Conservation (phyloP, 2,329 filamentous ascomycete species). For the Thermothelomyces thermophilus region DNA sequence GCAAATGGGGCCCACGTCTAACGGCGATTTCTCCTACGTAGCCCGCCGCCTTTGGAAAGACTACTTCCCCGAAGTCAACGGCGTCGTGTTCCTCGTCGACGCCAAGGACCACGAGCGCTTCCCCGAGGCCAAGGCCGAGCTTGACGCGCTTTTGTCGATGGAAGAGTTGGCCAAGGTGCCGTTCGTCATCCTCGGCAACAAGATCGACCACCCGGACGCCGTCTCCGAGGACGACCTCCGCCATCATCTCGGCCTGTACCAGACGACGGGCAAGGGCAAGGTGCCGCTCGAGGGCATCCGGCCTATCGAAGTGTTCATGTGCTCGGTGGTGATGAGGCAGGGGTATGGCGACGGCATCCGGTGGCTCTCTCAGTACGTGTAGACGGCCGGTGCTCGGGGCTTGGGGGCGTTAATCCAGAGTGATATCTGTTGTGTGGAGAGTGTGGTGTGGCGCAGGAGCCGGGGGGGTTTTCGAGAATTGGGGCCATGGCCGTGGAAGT, state of each 20-base stretch:
- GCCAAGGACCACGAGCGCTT: slow-evolving; percentile 96
- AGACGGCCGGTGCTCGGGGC: slow-evolving; percentile 28
- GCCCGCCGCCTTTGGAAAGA: slow-evolving; percentile 93
- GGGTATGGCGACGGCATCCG: slow-evolving; percentile 87
- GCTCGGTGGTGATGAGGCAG: slow-evolving; percentile 96
- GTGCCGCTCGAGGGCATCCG: slow-evolving; percentile 81
- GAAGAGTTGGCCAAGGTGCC: slow-evolving; percentile 94
- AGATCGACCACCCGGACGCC: slow-evolving; percentile 97
- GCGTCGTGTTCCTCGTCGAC: slow-evolving; percentile 96
- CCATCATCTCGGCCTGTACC: slow-evolving; percentile 86
- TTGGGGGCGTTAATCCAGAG: slow-evolving; percentile 7
- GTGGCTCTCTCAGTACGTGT: slow-evolving; percentile 91
- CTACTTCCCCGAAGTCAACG: slow-evolving; percentile 93
- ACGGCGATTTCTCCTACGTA: slow-evolving; percentile 29
- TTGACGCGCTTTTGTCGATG: slow-evolving; percentile 92
- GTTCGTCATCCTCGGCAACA: slow-evolving; percentile 95
- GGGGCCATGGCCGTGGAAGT: not conserved
- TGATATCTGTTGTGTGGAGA: not conserved
- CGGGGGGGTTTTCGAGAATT: slow-evolving; percentile 8
- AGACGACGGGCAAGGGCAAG: slow-evolving; percentile 95
- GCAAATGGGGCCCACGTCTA: not conserved
- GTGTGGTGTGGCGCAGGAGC: not conserved
- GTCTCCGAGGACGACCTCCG: slow-evolving; percentile 93
- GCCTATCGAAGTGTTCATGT: slow-evolving; percentile 98
- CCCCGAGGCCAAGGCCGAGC: slow-evolving; percentile 88